Evolutionary conservation across 2,329 filamentous ascomycete species (phyloP), one percentile per base, ranked within the genome.

Genomic region (Fusarium concolor): DNA sequence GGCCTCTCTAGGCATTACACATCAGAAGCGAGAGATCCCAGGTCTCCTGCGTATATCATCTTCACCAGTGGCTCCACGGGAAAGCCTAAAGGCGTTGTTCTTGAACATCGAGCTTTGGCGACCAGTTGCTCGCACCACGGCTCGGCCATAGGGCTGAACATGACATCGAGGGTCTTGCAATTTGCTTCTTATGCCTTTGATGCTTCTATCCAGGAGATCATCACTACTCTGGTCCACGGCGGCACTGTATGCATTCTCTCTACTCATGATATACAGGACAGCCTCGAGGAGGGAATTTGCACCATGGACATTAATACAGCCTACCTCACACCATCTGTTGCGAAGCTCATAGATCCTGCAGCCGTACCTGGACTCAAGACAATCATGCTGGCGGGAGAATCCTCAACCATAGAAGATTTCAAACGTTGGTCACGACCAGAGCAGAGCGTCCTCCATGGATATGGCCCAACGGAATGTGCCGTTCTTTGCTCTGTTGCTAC

Each of bases 71-170:
- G 59, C 2, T 38, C 17, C 9, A 56, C 59, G 6, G 55, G 55
- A 2, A 6, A 53, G 10, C 55, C 63, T 5, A 66, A 66, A 15
- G 59, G 63, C 15, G 59, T 66, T 39, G 29, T 63, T 35, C 15
- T 66, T 5, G 45, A 56, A n/a, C 46, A 66, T 22, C 26, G 35
- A 8, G 54, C 63, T 20, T 3, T 58, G 24, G 39, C 46, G 10
- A 63, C 63, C 15, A 63, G 63, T 50, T 63, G 53, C 35, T 50
- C 29, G 14, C 35, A 55, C 38, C 54, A 63, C 10, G 58, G 58
- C 26, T 20, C 45, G 7, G 26, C 28, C 1, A 43, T 66, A 39
- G 50, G 46, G 11, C 22, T 63, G 9, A 44, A 52, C 5, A 29
- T 26, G 6, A 49, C 44, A n/a, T 59, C 58, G 28, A 56, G 50